phyloP scores from a whole-genome alignment of 345 rosid genomes.

The Eucalyptus sp. region DNA sequence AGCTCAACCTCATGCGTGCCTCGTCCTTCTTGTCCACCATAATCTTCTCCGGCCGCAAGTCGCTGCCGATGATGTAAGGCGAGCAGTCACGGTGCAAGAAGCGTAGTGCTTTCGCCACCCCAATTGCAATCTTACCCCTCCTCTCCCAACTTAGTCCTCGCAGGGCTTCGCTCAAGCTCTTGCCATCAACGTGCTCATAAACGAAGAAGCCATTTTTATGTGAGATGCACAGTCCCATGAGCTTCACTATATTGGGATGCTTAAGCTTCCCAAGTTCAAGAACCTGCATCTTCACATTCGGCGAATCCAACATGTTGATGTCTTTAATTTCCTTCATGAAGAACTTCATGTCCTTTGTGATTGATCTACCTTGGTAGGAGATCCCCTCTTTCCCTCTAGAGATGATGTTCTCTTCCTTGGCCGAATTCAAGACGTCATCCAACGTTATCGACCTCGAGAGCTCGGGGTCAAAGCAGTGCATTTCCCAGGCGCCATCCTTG shows the following conservation, averaged over 20 bases:
- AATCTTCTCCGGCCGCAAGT: conserved; percentile 45
- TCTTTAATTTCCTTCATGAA: conserved; percentile 31
- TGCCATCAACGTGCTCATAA: conserved; percentile 45
- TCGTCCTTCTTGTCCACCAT: conserved; percentile 38
- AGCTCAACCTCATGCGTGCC: conserved; percentile 32
- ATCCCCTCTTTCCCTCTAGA: conserved; percentile 17
- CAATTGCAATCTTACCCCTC: conserved; percentile 40
- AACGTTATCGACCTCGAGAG: conserved; percentile 22
- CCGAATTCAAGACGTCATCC: conserved; percentile 26
- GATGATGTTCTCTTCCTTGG: conserved; percentile 31
- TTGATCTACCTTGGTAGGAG: conserved; percentile 17
- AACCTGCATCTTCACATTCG: conserved; percentile 20
- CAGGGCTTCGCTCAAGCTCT: conserved; percentile 29
- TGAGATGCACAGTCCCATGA: conserved; percentile 42
- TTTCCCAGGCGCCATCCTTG: conserved; percentile 61
- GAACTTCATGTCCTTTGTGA: conserved; percentile 14
- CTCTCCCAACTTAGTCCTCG: conserved; percentile 48
- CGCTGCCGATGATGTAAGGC: conserved; percentile 12
- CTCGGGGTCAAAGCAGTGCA: conserved; percentile 43
- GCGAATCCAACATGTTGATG: conserved; percentile 2
- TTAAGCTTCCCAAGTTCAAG: conserved; percentile 22
- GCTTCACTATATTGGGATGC: conserved; percentile 48
- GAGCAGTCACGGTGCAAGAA: conserved; percentile 45
- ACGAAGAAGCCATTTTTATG: conserved; percentile 37
- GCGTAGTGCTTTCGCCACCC: conserved; percentile 49